A percentile compares a stretch with the other conserved stretches of the same genome.
phyloP scores from a whole-genome alignment of 495 filamentous ascomycete species.

The Trichodelitschia bisporula region DNA sequence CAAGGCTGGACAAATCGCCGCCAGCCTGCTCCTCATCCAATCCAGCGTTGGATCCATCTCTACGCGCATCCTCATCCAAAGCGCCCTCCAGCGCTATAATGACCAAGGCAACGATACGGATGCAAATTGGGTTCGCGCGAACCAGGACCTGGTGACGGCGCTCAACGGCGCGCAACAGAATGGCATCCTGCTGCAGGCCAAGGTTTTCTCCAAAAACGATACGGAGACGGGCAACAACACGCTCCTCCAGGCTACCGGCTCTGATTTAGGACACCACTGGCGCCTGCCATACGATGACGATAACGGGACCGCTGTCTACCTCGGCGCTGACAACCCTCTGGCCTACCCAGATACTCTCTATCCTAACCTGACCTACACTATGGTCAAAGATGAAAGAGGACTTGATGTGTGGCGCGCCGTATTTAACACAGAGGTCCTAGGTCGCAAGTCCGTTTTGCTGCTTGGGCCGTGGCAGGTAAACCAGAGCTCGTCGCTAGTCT shows the following conservation, averaged over 20 bases:
- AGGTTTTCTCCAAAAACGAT: constrained; percentile 34
- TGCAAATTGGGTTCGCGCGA: constrained; percentile 28
- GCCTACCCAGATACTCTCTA: constrained; percentile 47
- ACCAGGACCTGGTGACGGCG: constrained; percentile 33
- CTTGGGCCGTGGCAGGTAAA: constrained; percentile 48
- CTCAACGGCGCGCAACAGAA: constrained; percentile 23
- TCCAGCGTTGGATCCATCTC: constrained; percentile 38
- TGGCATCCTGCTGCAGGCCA: constrained; percentile 36
- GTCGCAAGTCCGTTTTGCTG: constrained; percentile 26
- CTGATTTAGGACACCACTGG: constrained; percentile 19
- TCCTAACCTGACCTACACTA: constrained; percentile 45
- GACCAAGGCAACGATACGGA: constrained; percentile 22
- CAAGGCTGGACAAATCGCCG: constrained; percentile 59
- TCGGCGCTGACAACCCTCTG: constrained; percentile 26
- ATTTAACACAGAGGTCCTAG: constrained; percentile 26
- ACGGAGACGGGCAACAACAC: constrained; percentile 18
- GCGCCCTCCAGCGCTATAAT: constrained; percentile 35
- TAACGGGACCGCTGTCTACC: constrained; percentile 28
- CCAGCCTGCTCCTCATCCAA: constrained; percentile 49
- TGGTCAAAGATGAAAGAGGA: too few relatives aligned
- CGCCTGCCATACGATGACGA: constrained; percentile 27
- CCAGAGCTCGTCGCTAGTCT: constrained; percentile 45
- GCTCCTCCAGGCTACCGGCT: constrained; percentile 36
- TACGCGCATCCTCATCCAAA: constrained; percentile 42
- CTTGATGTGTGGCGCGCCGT: constrained; percentile 15